Evolutionary conservation across 179 eudicot genomes (phyloP).

Genomic region (Heliamphora pulchella): DNA sequence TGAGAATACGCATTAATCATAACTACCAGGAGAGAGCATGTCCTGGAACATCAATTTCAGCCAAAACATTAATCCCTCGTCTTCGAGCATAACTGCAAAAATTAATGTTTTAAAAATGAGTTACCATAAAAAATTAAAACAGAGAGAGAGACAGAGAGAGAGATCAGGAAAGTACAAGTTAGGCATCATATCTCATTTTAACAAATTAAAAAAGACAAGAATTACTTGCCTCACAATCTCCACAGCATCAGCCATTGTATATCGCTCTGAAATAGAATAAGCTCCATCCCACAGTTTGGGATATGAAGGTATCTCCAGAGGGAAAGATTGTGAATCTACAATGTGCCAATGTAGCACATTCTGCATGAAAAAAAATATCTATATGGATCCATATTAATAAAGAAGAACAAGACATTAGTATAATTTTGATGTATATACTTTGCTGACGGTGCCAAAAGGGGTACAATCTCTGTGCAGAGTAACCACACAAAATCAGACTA

Average conservation of each 20-base stretch:
- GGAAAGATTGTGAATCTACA: conserved; percentile 85
- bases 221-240: conserved; percentile 73
- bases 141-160: no score
- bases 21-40: conserved; percentile 93
- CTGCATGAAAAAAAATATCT: conserved; percentile 30
- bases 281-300: conserved; percentile 88
- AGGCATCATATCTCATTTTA: neutral
- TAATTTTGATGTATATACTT: neutral
- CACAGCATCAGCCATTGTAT: conserved; percentile 73
- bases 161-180: neutral
- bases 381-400: neutral
- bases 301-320: conserved; percentile 85
- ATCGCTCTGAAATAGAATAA: conserved; percentile 65
- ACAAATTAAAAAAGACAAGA: neutral
- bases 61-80: conserved; percentile 79
- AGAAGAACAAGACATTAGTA: neutral
- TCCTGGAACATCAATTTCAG: conserved; percentile 93
- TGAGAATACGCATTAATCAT: neutral
- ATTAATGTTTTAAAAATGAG: neutral
- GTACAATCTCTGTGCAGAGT: neutral
- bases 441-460: neutral
- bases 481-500: neutral
- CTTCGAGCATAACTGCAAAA: conserved; percentile 72
- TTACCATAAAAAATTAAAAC: neutral
- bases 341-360: conserved; percentile 99